phyloP scores from a whole-genome alignment of 768 basidiomycete species.

The Rhodosporidiobolus sp. region DNA sequence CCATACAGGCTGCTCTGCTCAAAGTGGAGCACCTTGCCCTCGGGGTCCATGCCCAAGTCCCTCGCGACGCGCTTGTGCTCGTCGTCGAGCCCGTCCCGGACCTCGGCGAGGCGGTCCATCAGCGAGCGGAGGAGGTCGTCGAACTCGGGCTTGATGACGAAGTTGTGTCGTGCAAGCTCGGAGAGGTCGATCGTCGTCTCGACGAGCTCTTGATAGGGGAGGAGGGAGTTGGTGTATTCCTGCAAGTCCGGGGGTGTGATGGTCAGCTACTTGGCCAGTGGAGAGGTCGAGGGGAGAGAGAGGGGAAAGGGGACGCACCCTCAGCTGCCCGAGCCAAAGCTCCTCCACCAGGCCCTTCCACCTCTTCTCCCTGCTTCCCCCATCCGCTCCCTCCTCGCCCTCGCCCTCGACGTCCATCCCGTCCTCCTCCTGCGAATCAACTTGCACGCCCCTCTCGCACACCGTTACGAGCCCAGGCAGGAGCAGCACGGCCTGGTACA shows the following conservation, averaged over 20 bases:
- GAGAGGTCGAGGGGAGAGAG: no score
- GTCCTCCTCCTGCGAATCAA: conserved; percentile 54
- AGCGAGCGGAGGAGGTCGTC: conserved; percentile 70
- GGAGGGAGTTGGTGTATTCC: conserved; percentile 63
- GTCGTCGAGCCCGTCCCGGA: conserved; percentile 73
- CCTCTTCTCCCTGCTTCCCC: conserved; percentile 18
- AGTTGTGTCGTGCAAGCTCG: conserved; percentile 72
- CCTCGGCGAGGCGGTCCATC: conserved; percentile 63
- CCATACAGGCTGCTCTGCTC: conserved; percentile 87
- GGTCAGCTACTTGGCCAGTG: neutral
- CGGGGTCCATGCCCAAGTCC: conserved; percentile 74
- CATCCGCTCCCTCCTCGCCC: neutral
- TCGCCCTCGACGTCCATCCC: neutral
- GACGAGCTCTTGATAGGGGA: conserved; percentile 87
- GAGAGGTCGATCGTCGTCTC: conserved; percentile 90
- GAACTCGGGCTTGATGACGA: conserved; percentile 88
- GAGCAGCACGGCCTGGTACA: conserved; percentile 86
- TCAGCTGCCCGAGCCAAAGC: conserved; percentile 48
- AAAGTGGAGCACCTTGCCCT: conserved; percentile 84
- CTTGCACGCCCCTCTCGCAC: conserved; percentile 56
- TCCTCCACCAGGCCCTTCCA: conserved; percentile 60
- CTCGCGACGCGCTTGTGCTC: conserved; percentile 70
- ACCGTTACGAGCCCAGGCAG: conserved; percentile 69
- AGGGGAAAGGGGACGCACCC: conserved; percentile 1
- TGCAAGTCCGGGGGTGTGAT: conserved; percentile 45